These are phyloP conservation scores for Erigeron canadensis DNA, from an alignment of 129 eudicot species.

Conservation along the genomic window DNA sequence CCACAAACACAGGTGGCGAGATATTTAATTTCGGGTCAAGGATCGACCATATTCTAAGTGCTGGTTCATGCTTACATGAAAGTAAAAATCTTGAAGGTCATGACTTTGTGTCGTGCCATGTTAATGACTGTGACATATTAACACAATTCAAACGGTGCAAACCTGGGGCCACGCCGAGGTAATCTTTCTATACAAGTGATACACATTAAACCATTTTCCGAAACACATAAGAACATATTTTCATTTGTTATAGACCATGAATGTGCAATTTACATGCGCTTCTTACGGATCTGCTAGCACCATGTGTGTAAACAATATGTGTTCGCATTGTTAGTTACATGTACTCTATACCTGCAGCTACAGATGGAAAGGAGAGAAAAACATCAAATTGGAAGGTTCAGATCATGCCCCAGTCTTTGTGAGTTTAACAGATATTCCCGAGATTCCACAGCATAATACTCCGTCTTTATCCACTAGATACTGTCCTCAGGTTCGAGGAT, in stretches of 20 bases:
- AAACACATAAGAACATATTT: constrained; percentile 1
- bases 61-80: constrained; percentile 80
- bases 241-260: background rate
- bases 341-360: constrained; percentile 11
- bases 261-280: background rate
- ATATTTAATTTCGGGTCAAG: constrained; percentile 85
- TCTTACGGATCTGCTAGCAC: background rate
- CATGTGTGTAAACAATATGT: constrained; percentile 5
- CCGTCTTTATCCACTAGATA: constrained; percentile 87
- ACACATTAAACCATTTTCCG: background rate
- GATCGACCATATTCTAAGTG: constrained; percentile 82
- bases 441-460: constrained; percentile 54
- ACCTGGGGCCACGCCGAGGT: constrained; percentile 75
- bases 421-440: constrained; percentile 53
- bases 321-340: background rate
- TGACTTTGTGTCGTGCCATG: constrained; percentile 76
- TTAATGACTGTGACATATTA: constrained; percentile 81
- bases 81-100: constrained; percentile 49
- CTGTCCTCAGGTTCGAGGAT: constrained; percentile 87
- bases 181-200: constrained; percentile 9
- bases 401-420: constrained; percentile 88
- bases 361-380: constrained; percentile 76
- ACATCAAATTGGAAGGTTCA: constrained; percentile 76
- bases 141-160: constrained; percentile 80
- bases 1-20: constrained; percentile 85